A percentile compares a stretch with the other conserved stretches of the same genome.
These are phyloP conservation scores for Pterocarpus macrocarpus DNA, from an alignment of 306 rosid species.

Conservation along the genomic window DNA sequence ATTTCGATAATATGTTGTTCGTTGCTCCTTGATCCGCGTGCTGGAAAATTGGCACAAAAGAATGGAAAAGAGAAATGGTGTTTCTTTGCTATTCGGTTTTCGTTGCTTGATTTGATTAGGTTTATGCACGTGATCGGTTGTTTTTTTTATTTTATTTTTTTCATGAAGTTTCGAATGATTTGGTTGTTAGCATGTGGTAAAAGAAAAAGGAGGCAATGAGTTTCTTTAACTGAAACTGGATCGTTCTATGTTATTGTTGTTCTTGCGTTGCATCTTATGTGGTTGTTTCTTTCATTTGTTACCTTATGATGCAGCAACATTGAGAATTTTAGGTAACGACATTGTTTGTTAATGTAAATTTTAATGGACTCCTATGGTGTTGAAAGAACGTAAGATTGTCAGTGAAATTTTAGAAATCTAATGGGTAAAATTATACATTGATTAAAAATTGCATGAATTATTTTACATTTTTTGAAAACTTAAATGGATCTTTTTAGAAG, in stretches of 20 bases:
- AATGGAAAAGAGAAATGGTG: not conserved
- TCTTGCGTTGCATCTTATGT: constrained; percentile 29
- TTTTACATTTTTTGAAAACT: not conserved
- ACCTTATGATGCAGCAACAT: not conserved
- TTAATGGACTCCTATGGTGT: not conserved
- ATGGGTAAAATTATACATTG: not conserved
- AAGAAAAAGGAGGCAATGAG: not conserved
- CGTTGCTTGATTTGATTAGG: constrained; percentile 40
- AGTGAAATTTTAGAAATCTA: no score
- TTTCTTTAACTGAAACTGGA: constrained; percentile 6
- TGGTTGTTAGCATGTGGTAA: not conserved
- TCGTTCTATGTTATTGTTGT: not conserved
- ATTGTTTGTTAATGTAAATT: not conserved
- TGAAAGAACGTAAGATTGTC: not conserved
- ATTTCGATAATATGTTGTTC: not conserved
- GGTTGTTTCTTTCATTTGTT: constrained; percentile 9
- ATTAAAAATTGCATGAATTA: no score
- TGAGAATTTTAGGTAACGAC: not conserved
- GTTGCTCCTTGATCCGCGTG: constrained; percentile 47
- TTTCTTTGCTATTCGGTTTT: not conserved
- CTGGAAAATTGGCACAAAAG: not conserved
- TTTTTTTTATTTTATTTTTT: no score
- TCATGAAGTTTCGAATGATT: constrained; percentile 3
- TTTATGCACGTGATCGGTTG: constrained; percentile 7
- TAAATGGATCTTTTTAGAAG: not conserved